phyloP scores from a whole-genome alignment of 495 filamentous ascomycete genomes.

The Talaromyces trachyspermus region DNA sequence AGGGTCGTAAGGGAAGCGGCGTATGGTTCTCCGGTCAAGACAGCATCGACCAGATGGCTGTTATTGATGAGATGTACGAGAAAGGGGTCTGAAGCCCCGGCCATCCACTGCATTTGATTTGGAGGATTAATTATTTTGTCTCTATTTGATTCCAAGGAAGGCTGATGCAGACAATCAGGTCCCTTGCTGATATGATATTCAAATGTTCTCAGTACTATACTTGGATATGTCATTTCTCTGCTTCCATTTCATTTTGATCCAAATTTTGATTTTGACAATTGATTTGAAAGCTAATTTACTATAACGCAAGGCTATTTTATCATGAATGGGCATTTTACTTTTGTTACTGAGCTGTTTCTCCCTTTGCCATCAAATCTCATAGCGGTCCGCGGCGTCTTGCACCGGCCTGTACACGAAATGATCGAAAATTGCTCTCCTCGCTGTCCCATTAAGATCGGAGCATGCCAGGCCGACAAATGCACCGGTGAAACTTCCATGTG shows the following conservation, averaged over 20 bases:
- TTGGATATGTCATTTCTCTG: no score
- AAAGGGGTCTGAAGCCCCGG: constrained; percentile 32
- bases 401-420: constrained; percentile 7
- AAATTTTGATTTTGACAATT: no score
- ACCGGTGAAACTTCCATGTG: constrained; percentile 8
- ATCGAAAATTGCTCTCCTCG: constrained; percentile 1
- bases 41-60: constrained; percentile 44
- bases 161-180: no score
- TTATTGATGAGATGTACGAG: constrained; percentile 46
- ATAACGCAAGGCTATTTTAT: no score
- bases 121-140: no score
- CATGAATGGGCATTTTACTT: no score
- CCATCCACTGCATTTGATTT: constrained; percentile 13
- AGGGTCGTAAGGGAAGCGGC: constrained; percentile 28
- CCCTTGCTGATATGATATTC: no score
- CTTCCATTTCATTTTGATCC: no score
- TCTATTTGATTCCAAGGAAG: no score
- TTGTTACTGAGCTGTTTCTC: no score
- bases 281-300: no score
- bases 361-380: constrained; percentile 1
- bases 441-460: constrained; percentile 8
- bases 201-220: no score
- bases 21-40: constrained; percentile 46
- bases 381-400: constrained; percentile 4
- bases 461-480: constrained; percentile 8